Evolutionary conservation across 495 filamentous ascomycete genomes (phyloP).

Genomic region (Stereocaulon alpinum): DNA sequence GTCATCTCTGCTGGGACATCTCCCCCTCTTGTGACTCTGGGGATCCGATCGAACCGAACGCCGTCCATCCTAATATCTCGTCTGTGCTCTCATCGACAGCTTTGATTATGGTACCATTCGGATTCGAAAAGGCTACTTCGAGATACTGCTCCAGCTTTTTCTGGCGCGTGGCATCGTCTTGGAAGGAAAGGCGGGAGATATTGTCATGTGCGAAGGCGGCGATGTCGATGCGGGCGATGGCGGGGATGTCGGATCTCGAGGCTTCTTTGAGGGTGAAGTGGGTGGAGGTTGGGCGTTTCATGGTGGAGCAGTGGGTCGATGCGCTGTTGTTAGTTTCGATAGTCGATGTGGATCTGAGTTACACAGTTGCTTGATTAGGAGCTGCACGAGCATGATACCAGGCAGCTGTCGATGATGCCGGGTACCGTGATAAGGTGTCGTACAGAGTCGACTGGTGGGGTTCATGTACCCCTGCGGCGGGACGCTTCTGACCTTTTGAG

Average conservation of each 20-base stretch:
- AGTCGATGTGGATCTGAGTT: no score
- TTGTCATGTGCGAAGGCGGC: neutral
- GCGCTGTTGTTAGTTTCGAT: neutral
- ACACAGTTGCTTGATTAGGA: no score
- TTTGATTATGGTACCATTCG: constrained; percentile 2
- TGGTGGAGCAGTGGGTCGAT: neutral
- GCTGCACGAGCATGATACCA: no score
- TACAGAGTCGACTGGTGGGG: no score
- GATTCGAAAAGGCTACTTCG: neutral
- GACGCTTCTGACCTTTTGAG: no score
- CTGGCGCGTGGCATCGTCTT: neutral
- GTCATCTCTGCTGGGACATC: no score
- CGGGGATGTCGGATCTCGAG: constrained; percentile 1
- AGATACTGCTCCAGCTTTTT: neutral
- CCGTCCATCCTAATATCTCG: constrained; percentile 4
- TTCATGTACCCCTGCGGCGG: no score
- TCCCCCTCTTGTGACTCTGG: neutral
- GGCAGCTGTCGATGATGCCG: no score
- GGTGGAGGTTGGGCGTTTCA: neutral
- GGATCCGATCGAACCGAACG: neutral
- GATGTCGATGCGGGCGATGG: constrained; percentile 4
- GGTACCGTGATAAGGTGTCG: no score
- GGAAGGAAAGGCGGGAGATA: neutral
- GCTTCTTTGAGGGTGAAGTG: neutral
- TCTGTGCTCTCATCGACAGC: constrained; percentile 2